Evolutionary conservation across 2,329 filamentous ascomycete species (phyloP), one percentile per base, ranked within the genome.

Genomic region (Trichoderma sp.): DNA sequence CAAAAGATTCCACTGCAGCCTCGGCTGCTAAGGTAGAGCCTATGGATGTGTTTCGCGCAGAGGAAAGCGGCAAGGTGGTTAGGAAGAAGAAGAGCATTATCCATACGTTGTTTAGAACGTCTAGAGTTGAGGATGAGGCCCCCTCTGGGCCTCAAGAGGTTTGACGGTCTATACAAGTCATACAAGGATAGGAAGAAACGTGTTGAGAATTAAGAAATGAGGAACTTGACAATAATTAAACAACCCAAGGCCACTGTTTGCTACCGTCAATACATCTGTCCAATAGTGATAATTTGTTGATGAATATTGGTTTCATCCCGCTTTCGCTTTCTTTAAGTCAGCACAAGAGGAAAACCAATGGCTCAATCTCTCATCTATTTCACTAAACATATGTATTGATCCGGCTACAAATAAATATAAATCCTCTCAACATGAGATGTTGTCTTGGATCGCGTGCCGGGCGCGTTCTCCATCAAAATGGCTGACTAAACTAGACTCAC

Each of bases 31-130:
- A 4, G 4, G 19, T 34, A n/a, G 34, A 54, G 8, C 25, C 48
- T 9, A 2, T 2, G 2, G 25, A 42, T 27, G 13, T 50, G 19
- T 1, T 39, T 29, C 13, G n/a, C 2, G 35, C 5, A 25, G 57
- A 57, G 9, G 37, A n/a, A 3, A 27, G 17, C 3, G 9, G 7
- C 13, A 68, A 29, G 6, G 37, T 27, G 1, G 39, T 68, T 9
- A 70, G 37, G 25, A 70, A 67, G 58, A 70, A 64, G 35, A 71
- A 68, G 60, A 68, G 70, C 35, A 67, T 72, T 27, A 70, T 72
- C n/a, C 64, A 68, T 5, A 65, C 63, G 12, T 29, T 72, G 48
- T 67, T 68, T n/a, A 58, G 71, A 37, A 66, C 60, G 22, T 48
- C 67, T 7, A 69, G 22, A 27, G 35, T 8, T 29, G 60, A 61